phyloP scores from a whole-genome alignment of 345 rosid genomes.

The Sonneratia caseolaris region DNA sequence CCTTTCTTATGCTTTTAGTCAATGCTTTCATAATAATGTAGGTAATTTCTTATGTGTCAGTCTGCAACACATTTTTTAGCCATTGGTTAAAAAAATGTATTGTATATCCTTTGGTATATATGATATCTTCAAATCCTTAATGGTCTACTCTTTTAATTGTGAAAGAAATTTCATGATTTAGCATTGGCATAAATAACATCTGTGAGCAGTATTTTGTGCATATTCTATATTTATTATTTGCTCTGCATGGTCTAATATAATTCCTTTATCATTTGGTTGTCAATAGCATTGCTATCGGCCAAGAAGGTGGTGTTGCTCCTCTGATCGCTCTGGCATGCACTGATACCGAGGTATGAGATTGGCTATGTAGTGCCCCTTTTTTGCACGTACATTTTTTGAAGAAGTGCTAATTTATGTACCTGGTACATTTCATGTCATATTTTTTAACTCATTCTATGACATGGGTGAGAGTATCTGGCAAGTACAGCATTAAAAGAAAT shows the following conservation, averaged over 20 bases:
- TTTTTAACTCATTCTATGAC: background rate
- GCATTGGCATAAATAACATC: background rate
- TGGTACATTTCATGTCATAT: background rate
- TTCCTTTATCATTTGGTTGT: background rate
- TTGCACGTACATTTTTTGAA: background rate
- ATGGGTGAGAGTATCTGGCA: background rate
- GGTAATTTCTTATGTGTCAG: background rate
- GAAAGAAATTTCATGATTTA: background rate
- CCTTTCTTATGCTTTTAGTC: background rate
- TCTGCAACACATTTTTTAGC: background rate
- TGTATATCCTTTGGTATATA: background rate
- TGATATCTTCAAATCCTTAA: background rate
- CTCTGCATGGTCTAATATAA: background rate
- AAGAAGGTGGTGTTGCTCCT: constrained; percentile 41
- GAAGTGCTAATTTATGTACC: background rate
- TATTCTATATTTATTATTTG: background rate
- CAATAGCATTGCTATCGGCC: constrained; percentile 37
- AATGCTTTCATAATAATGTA: background rate
- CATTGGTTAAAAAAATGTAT: background rate
- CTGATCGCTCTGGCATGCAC: constrained; percentile 35
- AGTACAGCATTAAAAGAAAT: background rate
- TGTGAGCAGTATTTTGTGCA: background rate
- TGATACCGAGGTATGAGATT: constrained; percentile 29
- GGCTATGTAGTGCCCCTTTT: background rate
- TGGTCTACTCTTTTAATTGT: background rate